phyloP scores from a whole-genome alignment of 371 early-diverging fungal genomes.

The Circinella umbellata region DNA sequence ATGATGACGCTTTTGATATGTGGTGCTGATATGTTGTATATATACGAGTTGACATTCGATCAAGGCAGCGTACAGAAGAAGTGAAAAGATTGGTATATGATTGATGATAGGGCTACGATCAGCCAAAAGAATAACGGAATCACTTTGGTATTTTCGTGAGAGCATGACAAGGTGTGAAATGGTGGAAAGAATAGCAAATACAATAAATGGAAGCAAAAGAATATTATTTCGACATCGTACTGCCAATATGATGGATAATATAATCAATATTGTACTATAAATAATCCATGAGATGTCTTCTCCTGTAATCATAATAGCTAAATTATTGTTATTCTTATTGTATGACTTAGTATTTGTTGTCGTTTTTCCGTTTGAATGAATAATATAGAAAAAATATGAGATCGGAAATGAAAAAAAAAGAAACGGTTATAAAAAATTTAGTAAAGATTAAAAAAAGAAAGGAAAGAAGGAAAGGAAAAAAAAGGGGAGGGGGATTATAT shows the following conservation, averaged over 20 bases:
- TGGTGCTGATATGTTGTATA: constrained; percentile 22
- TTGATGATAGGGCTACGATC: constrained; percentile 26
- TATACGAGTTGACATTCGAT: constrained; percentile 32
- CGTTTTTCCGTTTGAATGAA: too few relatives aligned
- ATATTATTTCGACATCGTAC: constrained; percentile 28
- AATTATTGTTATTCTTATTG: neutral
- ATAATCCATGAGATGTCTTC: constrained; percentile 40
- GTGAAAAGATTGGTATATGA: constrained; percentile 32
- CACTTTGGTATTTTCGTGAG: constrained; percentile 9
- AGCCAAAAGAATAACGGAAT: constrained; percentile 19
- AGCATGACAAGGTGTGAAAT: constrained; percentile 19
- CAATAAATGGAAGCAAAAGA: constrained; percentile 33
- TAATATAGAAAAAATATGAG: neutral
- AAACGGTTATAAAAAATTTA: constrained; percentile 1
- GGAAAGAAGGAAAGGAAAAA: neutral
- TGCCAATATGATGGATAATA: constrained; percentile 19
- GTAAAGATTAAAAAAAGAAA: neutral
- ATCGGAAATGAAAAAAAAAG: neutral
- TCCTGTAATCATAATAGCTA: constrained; percentile 25
- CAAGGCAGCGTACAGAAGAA: constrained; percentile 33
- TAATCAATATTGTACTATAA: constrained; percentile 29
- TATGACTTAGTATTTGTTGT: neutral
- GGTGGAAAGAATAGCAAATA: constrained; percentile 16
- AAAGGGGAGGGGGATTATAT: neutral
- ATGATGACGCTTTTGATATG: constrained; percentile 22